These are phyloP conservation scores for Pythium pectinolyticum DNA, from an alignment of 352 stramenopile species.

Conservation along the genomic window DNA sequence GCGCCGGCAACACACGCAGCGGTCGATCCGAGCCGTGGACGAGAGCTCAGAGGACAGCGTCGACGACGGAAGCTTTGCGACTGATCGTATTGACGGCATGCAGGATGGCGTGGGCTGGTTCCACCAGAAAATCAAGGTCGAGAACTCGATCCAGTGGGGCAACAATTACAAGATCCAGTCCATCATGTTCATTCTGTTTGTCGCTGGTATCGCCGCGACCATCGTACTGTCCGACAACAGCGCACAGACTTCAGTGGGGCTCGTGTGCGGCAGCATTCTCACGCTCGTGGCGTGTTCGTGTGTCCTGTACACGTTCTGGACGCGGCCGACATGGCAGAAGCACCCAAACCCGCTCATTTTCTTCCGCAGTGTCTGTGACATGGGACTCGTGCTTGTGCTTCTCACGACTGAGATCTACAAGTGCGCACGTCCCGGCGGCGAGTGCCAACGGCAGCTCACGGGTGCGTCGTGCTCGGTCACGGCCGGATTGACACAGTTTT, in stretches of 20 bases:
- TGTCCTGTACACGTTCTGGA: slow-evolving; percentile 81
- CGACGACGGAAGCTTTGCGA: slow-evolving; percentile 71
- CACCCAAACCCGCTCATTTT: slow-evolving; percentile 89
- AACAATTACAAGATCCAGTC: slow-evolving; percentile 90
- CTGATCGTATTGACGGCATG: slow-evolving; percentile 51
- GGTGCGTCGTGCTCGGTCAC: slow-evolving; percentile 56
- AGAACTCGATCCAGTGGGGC: slow-evolving; percentile 81
- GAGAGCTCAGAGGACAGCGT: slow-evolving; percentile 79
- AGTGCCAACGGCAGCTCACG: slow-evolving; percentile 39
- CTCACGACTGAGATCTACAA: slow-evolving; percentile 84
- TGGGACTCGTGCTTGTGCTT: slow-evolving; percentile 75
- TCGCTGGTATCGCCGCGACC: slow-evolving; percentile 51
- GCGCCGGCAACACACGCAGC: background rate
- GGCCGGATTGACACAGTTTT: slow-evolving; percentile 82
- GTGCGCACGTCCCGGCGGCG: slow-evolving; percentile 38
- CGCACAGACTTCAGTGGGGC: slow-evolving; percentile 58
- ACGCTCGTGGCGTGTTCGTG: slow-evolving; percentile 71
- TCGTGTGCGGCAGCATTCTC: slow-evolving; percentile 73
- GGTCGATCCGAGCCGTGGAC: slow-evolving; percentile 46
- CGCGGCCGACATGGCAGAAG: slow-evolving; percentile 77
- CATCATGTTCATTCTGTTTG: slow-evolving; percentile 74
- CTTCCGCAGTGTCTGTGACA: slow-evolving; percentile 82
- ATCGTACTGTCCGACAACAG: slow-evolving; percentile 64
- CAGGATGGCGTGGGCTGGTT: slow-evolving; percentile 80
- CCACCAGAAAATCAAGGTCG: slow-evolving; percentile 85